A percentile compares a stretch with the other conserved stretches of the same genome.
Evolutionary conservation across 1,284 basidiomycete genomes (phyloP).

Genomic region (Sanguinoderma infundibulare): DNA sequence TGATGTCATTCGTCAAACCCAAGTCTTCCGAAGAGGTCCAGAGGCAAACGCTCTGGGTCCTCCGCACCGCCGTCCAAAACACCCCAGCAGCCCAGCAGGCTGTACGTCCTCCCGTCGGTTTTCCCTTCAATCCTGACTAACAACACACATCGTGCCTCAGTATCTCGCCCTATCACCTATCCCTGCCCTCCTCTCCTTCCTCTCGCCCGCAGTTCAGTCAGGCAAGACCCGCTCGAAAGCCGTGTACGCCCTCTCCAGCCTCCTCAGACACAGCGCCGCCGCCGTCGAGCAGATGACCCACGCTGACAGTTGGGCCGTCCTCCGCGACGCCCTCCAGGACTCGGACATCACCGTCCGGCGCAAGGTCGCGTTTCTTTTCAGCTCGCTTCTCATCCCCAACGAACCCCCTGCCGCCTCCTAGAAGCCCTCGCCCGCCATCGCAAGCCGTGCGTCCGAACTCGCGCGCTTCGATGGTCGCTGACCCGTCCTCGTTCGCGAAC

Average conservation of each 20-base stretch:
- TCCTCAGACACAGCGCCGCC: conserved; percentile 82
- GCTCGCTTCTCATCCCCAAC: conserved; percentile 75
- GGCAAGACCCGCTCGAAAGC: conserved; percentile 77
- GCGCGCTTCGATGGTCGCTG: conserved; percentile 60
- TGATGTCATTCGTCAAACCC: conserved; percentile 47
- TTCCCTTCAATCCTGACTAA: background rate
- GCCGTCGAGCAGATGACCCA: conserved; percentile 67
- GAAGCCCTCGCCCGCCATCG: conserved; percentile 46
- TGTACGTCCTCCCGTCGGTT: conserved; percentile 55
- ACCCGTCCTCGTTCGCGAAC: conserved; percentile 44
- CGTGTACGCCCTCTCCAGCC: conserved; percentile 85
- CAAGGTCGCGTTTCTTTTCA: conserved; percentile 89
- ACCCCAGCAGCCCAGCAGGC: conserved; percentile 90
- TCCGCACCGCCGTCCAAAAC: conserved; percentile 95
- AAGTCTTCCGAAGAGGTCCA: conserved; percentile 66
- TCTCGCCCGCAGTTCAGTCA: conserved; percentile 56
- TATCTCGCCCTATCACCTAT: conserved; percentile 78
- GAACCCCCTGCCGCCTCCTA: conserved; percentile 32
- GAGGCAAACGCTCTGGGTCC: conserved; percentile 85
- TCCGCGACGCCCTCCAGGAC: conserved; percentile 72
- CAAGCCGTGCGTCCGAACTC: conserved; percentile 62
- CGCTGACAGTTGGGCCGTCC: conserved; percentile 71
- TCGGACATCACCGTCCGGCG: conserved; percentile 79
- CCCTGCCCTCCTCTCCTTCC: conserved; percentile 64
- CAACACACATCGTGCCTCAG: conserved; percentile 42